phyloP scores from a whole-genome alignment of 176 grass and related monocot species.

The Oryza coarctata region DNA sequence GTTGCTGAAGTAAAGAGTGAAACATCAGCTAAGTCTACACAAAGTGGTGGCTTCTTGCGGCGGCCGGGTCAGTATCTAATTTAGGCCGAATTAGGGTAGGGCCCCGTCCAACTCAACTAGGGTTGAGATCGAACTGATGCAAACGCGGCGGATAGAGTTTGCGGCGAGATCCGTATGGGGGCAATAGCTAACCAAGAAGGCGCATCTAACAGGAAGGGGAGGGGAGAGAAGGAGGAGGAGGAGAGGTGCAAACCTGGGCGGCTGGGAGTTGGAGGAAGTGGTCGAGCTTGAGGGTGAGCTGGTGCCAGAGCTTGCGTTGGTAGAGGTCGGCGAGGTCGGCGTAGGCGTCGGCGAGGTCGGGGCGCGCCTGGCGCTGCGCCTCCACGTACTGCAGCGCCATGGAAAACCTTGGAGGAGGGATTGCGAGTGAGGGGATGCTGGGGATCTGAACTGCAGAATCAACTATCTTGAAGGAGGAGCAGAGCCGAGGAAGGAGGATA shows the following conservation, averaged over 20 bases:
- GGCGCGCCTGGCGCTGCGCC: conserved; percentile 42
- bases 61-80: not conserved
- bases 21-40: not conserved
- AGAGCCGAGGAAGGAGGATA: too few relatives aligned
- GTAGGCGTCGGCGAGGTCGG: conserved; percentile 37
- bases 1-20: not conserved
- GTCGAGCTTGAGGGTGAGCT: conserved; percentile 26
- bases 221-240: not conserved
- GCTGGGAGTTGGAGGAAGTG: conserved; percentile 56
- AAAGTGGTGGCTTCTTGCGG: not conserved
- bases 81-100: too few relatives aligned
- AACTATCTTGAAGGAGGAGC: too few relatives aligned
- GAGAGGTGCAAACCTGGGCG: conserved; percentile 19
- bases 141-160: not conserved
- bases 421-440: too few relatives aligned
- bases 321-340: not conserved
- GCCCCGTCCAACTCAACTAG: too few relatives aligned
- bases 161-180: not conserved
- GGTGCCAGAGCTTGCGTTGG: not conserved
- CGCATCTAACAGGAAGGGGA: not conserved
- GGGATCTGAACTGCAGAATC: too few relatives aligned
- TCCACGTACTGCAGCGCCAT: conserved; percentile 60
- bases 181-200: not conserved
- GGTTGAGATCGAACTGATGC: too few relatives aligned
- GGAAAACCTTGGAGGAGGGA: not conserved